Base-by-base conservation (phyloP, 129 eudicot species). In the Helianthus tuberosus region DNA sequence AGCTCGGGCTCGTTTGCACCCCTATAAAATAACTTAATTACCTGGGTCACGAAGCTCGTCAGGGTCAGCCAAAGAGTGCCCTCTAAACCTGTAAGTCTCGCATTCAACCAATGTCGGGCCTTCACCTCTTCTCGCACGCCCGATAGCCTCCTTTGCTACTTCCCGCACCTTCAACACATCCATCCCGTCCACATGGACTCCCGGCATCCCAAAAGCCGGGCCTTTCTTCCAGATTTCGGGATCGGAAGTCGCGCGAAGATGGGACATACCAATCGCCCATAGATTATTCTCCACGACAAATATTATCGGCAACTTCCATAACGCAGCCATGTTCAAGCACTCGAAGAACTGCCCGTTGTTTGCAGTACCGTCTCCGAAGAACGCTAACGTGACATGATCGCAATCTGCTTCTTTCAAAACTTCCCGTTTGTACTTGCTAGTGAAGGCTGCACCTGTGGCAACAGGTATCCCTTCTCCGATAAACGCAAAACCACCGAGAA, bases 1-100 rank as follows among this genome's bases (percentile, higher is more conserved):
- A 27, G 32, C 32, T 27, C 32, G 3, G 32, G 32, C 32, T 27
- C 32, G 32, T 27, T 27, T 27, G 32, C 32, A 27, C 1, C 32
- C 32, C 1, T 27, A 27, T 2, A 27, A 27, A 27, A 27, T 27
- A 27, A 27, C 36, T 7, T 46, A 46, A 29, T 32, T 6, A 74
- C 78, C 78, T 49, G 78, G 78, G 78, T 74, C 70, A 62, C 78
- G 78, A 16, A 74, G 78, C 71, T 74, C 78, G 35, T 74, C 78
- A 36, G 78, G 78, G 70, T 74, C 78, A 8, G 78, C 78, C 78
- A 74, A 74, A 15, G 78, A 74, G 78, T 74, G 78, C 48, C 78
- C 78, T 74, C 78, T 62, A 38, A 74, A 74, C 71, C 78, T 63
- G 38, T 74, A 74, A 11, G 78, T 74, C 63, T 74, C 78, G 4